Evolutionary conservation across 139 green algal genomes (phyloP), one percentile per base, ranked within the genome.

Genomic region (Ettlia oleoabundans): DNA sequence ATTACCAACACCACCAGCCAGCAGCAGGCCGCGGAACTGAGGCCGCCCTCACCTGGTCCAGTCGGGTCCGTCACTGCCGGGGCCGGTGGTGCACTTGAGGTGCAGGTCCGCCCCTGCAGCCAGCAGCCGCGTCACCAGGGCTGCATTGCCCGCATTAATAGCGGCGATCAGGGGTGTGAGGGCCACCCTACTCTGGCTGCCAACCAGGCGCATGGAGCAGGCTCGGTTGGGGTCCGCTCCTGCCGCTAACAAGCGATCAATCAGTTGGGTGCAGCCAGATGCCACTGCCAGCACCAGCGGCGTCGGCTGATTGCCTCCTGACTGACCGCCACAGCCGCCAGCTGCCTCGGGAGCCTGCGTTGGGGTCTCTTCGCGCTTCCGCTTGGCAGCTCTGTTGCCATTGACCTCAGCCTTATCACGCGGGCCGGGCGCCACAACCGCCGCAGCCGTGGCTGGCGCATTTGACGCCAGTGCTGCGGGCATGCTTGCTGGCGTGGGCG

Each of bases 81-180:
- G 47, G 5, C 18, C 55, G 4, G 21, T 18, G 30, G 40, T 38
- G 19, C 58, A 71, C 58, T 71, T 58, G 22, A 38, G 35, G 28
- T 82, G 76, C 42, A 70, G 33, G 63, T 82, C 63, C 1, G 63
- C 63, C 2, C 76, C 76, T 0, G 76, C 76, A 3, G 9, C 76
- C 55, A 81, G 75, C 58, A 81, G 58, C 3, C 38, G 40, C 9
- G n/a, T 38, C 4, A 71, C 75, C n/a, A 71, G 15, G 13, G 15
- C n/a, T 9, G 58, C 30, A 33, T 65, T 55, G 30, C 75, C 75
- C 0, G 58, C 42, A 4, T 41, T 68, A n/a, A 81, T 40, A 2
- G 75, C 75, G 6, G 75, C 75, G 35, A 81, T 37, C 18, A 81
- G 58, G 33, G 75, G 75, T 1, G 75, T 81, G 15, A 81, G 73